These are phyloP conservation scores for Remersonia thermophila DNA, from an alignment of 2,329 filamentous ascomycete species.

Conservation along the genomic window DNA sequence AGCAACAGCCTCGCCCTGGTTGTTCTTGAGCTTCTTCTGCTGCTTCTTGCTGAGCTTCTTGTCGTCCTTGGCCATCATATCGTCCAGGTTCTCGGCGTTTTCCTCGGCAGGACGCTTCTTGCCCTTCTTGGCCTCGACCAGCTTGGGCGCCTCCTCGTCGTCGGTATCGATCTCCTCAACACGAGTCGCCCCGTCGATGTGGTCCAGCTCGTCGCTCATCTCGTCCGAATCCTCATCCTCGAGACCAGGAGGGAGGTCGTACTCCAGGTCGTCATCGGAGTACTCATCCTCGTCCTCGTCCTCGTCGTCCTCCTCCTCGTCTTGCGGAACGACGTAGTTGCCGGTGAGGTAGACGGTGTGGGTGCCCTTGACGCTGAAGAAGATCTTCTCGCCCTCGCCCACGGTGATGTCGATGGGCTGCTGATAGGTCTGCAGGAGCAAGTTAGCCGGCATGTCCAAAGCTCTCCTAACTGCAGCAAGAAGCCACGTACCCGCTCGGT, in stretches of 20 bases:
- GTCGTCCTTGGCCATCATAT: constrained; percentile 72
- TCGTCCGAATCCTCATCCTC: constrained; percentile 60
- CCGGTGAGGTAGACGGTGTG: constrained; percentile 88
- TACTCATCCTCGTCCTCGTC: constrained; percentile 48
- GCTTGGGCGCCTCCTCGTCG: constrained; percentile 58
- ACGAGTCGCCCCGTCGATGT: constrained; percentile 58
- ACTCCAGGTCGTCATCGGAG: constrained; percentile 49
- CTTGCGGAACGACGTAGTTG: constrained; percentile 75
- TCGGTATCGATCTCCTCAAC: constrained; percentile 74
- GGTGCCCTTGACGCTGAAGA: constrained; percentile 82
- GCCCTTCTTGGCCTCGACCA: constrained; percentile 55
- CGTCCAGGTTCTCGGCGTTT: constrained; percentile 58
- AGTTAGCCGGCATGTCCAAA: constrained; percentile 17
- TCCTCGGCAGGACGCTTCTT: constrained; percentile 86
- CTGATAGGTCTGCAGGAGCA: constrained; percentile 63
- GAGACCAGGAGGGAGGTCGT: constrained; percentile 69
- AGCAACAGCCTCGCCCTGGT: constrained; percentile 75
- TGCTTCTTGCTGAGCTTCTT: constrained; percentile 88
- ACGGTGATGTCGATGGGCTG: constrained; percentile 91
- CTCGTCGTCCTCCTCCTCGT: constrained; percentile 51
- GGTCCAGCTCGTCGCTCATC: constrained; percentile 66
- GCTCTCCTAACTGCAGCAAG: background rate
- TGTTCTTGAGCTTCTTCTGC: constrained; percentile 97
- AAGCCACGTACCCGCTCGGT: constrained; percentile 62
- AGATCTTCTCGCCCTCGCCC: constrained; percentile 76